Conservation (phyloP, 2,329 filamentous ascomycete genomes). For the Coniochaeta ligniaria region DNA sequence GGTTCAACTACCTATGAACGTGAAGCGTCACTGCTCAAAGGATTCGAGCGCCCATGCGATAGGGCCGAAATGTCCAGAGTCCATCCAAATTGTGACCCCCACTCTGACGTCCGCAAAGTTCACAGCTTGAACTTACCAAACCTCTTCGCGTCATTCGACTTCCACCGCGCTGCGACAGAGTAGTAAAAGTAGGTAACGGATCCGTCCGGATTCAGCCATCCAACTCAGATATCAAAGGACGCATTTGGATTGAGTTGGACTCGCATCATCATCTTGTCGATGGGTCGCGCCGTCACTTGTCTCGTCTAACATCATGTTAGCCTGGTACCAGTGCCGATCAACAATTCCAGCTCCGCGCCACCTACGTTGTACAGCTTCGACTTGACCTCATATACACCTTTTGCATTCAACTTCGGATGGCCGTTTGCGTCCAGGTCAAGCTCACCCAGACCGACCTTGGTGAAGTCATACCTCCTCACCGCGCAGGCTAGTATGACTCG, state of each 20-base stretch:
- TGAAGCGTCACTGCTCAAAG: neutral
- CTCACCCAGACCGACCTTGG: constrained; percentile 23
- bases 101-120: neutral
- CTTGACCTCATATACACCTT: constrained; percentile 17
- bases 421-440: constrained; percentile 14
- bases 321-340: neutral
- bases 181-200: neutral
- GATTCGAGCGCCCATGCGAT: neutral
- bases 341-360: neutral
- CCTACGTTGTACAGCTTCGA: constrained; percentile 19
- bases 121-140: neutral
- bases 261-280: constrained; percentile 18
- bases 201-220: neutral
- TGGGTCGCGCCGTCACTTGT: constrained; percentile 19
- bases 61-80: neutral
- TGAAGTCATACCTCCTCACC: constrained; percentile 21
- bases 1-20: too few relatives aligned
- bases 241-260: constrained; percentile 12
- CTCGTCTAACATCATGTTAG: constrained; percentile 9
- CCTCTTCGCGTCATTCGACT: neutral
- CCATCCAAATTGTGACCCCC: neutral
- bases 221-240: neutral
- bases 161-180: neutral
- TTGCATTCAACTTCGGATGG: constrained; percentile 10
- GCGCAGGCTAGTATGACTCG: constrained; percentile 22